These are phyloP conservation scores for Fusarium paranaense DNA, from an alignment of 2,329 filamentous ascomycete genomes.

Conservation along the genomic window DNA sequence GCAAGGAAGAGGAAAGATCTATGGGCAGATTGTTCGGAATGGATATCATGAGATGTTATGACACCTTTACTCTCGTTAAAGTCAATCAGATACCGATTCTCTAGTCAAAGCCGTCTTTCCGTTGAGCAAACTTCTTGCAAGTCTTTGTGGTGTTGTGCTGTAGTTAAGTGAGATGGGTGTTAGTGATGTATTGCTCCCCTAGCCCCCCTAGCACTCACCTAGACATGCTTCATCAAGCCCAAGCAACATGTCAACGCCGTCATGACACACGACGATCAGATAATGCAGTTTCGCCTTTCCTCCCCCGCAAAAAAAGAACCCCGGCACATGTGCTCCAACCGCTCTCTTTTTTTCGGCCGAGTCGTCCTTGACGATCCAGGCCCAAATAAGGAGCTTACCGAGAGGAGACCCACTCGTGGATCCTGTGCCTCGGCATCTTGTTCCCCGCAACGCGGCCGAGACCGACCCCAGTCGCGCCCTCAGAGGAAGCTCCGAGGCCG, in stretches of 20 bases:
- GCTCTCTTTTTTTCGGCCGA: background rate
- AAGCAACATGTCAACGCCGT: background rate
- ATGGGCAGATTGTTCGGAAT: background rate
- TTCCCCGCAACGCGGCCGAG: conserved; percentile 44
- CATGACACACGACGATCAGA: background rate
- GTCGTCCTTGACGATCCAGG: background rate
- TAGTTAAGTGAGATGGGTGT: background rate
- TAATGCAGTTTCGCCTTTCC: background rate
- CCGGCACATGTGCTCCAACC: background rate
- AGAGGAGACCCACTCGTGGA: conserved; percentile 34
- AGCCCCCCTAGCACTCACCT: background rate
- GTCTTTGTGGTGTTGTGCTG: background rate
- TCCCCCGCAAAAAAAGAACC: background rate
- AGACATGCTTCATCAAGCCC: background rate
- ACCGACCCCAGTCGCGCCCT: conserved; percentile 23
- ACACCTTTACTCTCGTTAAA: background rate
- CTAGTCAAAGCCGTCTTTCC: background rate
- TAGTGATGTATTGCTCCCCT: background rate
- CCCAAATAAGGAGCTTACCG: conserved; percentile 9
- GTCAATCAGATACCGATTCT: background rate
- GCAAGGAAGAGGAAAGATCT: background rate
- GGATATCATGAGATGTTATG: background rate
- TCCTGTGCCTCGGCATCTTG: conserved; percentile 44
- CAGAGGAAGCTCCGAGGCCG: conserved; percentile 34
- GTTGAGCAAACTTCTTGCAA: background rate